Evolutionary conservation across 345 rosid species (phyloP).

Genomic region (Salix purpurea): DNA sequence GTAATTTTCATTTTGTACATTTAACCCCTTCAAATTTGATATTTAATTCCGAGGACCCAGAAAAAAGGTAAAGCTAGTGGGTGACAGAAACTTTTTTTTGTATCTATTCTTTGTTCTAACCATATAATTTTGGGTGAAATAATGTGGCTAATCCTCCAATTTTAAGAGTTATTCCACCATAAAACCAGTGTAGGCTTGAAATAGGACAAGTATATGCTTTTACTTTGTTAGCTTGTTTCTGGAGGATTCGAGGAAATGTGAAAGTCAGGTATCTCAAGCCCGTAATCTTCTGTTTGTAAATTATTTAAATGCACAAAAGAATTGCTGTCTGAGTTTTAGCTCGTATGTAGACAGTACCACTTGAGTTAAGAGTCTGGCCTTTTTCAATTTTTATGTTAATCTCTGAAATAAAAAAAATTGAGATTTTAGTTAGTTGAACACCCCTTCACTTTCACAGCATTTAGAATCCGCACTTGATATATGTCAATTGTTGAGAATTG

Average conservation of each 20-base stretch:
- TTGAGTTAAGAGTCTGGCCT: neutral
- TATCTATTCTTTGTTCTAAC: neutral
- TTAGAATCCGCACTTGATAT: neutral
- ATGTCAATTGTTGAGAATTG: neutral
- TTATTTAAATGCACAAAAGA: neutral
- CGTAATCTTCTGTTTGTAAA: neutral
- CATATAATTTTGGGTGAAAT: neutral
- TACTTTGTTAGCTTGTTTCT: neutral
- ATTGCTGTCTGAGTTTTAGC: neutral
- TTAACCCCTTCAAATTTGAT: neutral
- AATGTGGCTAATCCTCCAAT: neutral
- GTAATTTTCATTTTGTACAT: constrained; percentile 25
- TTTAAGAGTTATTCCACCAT: neutral
- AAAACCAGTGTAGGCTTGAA: neutral
- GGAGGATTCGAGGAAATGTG: neutral
- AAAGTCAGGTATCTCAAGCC: neutral
- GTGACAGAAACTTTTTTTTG: neutral
- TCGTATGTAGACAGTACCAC: neutral
- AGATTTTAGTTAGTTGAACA: neutral
- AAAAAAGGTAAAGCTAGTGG: neutral
- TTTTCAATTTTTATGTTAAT: neutral
- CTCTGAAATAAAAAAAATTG: neutral
- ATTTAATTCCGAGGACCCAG: neutral
- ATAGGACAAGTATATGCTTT: neutral
- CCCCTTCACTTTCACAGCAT: neutral